Evolutionary conservation across 352 stramenopile species (phyloP), one percentile per base, ranked within the genome.

Genomic region (Phytopythium chamaehyphon): DNA sequence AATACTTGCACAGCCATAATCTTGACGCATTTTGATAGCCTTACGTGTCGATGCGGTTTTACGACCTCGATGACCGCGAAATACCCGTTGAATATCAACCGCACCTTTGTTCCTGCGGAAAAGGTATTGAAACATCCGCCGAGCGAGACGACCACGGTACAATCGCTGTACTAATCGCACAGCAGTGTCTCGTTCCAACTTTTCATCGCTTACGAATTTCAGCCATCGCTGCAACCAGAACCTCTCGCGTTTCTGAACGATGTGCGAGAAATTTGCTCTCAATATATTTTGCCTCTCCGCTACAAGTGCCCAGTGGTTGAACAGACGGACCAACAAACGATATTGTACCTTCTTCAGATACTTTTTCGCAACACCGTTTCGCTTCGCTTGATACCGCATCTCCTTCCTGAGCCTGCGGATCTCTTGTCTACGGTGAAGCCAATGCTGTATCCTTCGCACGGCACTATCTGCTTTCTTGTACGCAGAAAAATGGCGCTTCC

Each of bases 281-380:
- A 89, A 42, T 11, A 51, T 57, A 26, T 83, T 51, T n/a, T 76
- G 67, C n/a, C 76, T 51, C 1, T 40, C 7, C 1, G 65, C 43
- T 39, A 74, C 76, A 9, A 55, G 37, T 0, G 49, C 51, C 83
- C 83, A 93, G 18, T 82, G 69, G 18, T 69, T 75, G 42, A 89
- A 88, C 8, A 88, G 43, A 15, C 57, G 62, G 21, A 73, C 69
- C 1, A 78, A 7, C n/a, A 61, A 62, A 7, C 72, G 74, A 3
- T 50, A 46, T 31, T 88, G 73, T 18, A 85, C 58, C 48, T 88
- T 88, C 1, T 62, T 50, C 3, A 88, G 44, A 31, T 86, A 88
- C 26, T 70, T 76, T 24, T 57, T 66, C 5, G 77, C 77, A n/a
- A 84, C 51, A 7, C 61, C 71, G n/a, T 47, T 70, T 10, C 71